Base-by-base conservation (phyloP, 495 filamentous ascomycete species). In the Aspergillus cavernicola region DNA sequence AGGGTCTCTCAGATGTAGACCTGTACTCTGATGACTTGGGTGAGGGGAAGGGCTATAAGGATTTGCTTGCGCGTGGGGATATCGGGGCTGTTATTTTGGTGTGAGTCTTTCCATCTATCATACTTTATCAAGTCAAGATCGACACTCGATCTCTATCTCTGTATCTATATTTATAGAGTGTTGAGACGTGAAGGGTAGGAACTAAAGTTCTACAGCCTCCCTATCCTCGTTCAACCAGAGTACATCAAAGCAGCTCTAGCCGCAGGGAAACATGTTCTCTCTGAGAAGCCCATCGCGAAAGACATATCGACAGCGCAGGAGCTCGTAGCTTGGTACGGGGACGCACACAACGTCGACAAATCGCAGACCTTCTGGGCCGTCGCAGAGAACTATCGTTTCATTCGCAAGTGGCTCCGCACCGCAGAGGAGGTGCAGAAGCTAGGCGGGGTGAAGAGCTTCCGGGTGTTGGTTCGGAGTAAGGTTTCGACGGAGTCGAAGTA, bases 241-340 rank as follows among this genome's bases (percentile, higher is more conserved):
- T 75, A 67, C 43, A 74, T 76, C 55, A 56, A 50, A 19, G 58
- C 62, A 26, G 70, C 87, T 4, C 74, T 93, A 0, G 57, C 68
- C 0, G 86, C 87, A 1, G 83, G 85, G 19, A 93, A 93, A 57
- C 87, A 90, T 66, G 89, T 92, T 6, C 68, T 92, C 0, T 84
- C 85, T n/a, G 89, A 95, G 67, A 95, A 93, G 65, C 89, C 89
- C 15, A 80, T 92, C 33, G 87, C 88, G 0, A 77, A 79, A 58
- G 82, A 89, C 62, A 58, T 89, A 16, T 70, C 74, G 2, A 72
- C 80, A 0, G 89, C 85, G 8, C 71, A 74, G 32, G 74, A 82
- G 24, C 75, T 93, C 26, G 64, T 89, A 33, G 45, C 73, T 7
- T 88, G 80, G 75, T 88, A 86, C 58, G 66, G 78, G 44, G 59